Evolutionary conservation across 164 flowering plant species (phyloP), one percentile per base, ranked within the genome.

Genomic region (Piper betle): DNA sequence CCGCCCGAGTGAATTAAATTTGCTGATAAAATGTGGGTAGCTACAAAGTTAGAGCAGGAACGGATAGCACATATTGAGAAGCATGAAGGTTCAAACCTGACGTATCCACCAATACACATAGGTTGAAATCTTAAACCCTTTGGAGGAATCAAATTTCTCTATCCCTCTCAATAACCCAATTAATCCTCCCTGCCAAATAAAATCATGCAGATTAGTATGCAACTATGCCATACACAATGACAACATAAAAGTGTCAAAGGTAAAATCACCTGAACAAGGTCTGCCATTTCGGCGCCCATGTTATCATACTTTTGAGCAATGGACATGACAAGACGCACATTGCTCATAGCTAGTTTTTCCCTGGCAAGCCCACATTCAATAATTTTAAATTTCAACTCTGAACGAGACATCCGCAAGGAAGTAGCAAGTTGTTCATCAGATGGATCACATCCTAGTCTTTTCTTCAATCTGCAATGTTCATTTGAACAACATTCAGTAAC

Each of bases 71-170:
- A 9, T 4, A 41, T 41, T 41, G 9, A 41, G 43, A 9, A 4
- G 43, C 43, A 4, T 41, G 43, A n/a, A 10, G 2, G 3, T 10
- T 43, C 50, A 15, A 43, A 90, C 98, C 86, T 93, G 98, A 57
- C 96, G 92, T 68, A 93, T 93, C 99, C 99, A 90, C 99, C 97
- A 93, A 72, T 93, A 93, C 7, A 90, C 99, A 71, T 93, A 93
- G 39, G 99, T 93, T 55, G 99, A 93, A 64, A 93, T 82, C 68
- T 78, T 93, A 79, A 74, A 86, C 38, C 99, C 99, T 72, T 88
- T 93, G 38, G 99, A 83, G 57, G 96, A 83, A 75, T 93, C 99
- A 81, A 83, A 93, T 72, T 90, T 93, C 87, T 93, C 96, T 67
- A 93, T 93, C 16, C 99, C 99, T 37, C 96, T 86, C 55, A 86